Conservation (phyloP, 345 rosid genomes). For the Populus pruinosa region DNA sequence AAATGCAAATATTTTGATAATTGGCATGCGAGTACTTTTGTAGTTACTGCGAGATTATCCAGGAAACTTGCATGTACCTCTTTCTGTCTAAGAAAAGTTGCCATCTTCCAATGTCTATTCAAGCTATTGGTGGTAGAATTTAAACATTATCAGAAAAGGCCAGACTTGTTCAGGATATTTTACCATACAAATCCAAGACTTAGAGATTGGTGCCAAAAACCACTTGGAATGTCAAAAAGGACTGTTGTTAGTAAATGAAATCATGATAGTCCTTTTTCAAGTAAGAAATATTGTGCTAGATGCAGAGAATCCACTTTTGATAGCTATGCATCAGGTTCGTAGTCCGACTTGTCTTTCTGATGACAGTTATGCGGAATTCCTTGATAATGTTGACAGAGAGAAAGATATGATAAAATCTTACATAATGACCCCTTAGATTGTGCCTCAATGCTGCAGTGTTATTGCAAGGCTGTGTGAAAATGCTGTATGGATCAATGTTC, state of each 20-base stretch:
- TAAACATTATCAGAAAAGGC: not conserved
- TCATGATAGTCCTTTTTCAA: not conserved
- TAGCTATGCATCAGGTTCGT: not conserved
- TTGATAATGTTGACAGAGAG: not conserved
- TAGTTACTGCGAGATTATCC: not conserved
- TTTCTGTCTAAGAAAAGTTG: not conserved
- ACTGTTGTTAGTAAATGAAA: not conserved
- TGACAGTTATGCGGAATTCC: not conserved
- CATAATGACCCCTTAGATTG: constrained; percentile 66
- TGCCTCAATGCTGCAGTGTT: constrained; percentile 46
- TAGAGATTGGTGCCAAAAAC: not conserved
- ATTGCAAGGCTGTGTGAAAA: constrained; percentile 76
- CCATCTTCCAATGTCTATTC: not conserved
- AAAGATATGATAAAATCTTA: constrained; percentile 34
- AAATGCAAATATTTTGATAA: not conserved
- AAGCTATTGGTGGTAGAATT: not conserved
- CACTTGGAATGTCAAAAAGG: not conserved
- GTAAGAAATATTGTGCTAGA: not conserved
- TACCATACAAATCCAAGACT: not conserved
- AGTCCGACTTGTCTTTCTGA: not conserved
- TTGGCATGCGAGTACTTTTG: not conserved
- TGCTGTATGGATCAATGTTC: constrained; percentile 77
- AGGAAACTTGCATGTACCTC: not conserved
- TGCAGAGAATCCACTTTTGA: not conserved
- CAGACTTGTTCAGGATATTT: not conserved